Percentiles rank a stretch among this genome's conserved stretches.
Conservation (phyloP, 140 eudicot species). For the Flaveria floridana region DNA sequence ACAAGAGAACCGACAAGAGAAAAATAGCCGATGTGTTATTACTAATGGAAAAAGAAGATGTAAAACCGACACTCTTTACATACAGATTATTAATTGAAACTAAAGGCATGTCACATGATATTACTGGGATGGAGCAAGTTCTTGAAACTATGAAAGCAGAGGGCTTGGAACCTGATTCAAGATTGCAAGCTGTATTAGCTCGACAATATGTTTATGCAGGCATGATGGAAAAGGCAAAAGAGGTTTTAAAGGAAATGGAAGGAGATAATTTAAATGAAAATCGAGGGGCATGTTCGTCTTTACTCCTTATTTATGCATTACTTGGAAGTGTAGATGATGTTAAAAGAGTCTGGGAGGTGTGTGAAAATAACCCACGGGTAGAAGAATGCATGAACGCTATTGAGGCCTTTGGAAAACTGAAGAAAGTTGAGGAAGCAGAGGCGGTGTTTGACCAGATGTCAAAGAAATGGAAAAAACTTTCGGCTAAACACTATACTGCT, state of each 20-base stretch:
- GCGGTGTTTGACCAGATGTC: conserved; percentile 51
- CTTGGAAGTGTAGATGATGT: conserved; percentile 67
- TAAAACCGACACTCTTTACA: conserved; percentile 64
- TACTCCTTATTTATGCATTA: conserved; percentile 56
- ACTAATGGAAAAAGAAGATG: conserved; percentile 72
- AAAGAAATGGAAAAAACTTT: conserved; percentile 37
- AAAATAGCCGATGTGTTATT: conserved; percentile 73
- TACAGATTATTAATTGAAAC: conserved; percentile 59
- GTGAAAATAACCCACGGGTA: conserved; percentile 38
- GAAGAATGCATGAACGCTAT: conserved; percentile 56
- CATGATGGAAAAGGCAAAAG: conserved; percentile 66
- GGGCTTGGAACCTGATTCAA: conserved; percentile 46
- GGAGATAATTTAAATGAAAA: conserved; percentile 42
- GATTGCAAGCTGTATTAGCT: conserved; percentile 40
- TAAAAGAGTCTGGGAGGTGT: conserved; percentile 59
- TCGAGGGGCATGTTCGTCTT: conserved; percentile 41
- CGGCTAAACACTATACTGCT: conserved; percentile 43
- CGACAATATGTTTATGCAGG: conserved; percentile 52
- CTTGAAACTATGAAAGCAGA: conserved; percentile 75
- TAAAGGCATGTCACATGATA: conserved; percentile 65
- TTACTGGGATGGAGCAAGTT: conserved; percentile 68
- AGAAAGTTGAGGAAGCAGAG: conserved; percentile 65
- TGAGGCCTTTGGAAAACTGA: conserved; percentile 67
- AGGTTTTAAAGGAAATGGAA: conserved; percentile 62
- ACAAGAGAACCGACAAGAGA: conserved; percentile 62